Evolutionary conservation across 805 yeast genomes (phyloP), one percentile per base, ranked within the genome.

Genomic region (Nakazawaea pomicola): DNA sequence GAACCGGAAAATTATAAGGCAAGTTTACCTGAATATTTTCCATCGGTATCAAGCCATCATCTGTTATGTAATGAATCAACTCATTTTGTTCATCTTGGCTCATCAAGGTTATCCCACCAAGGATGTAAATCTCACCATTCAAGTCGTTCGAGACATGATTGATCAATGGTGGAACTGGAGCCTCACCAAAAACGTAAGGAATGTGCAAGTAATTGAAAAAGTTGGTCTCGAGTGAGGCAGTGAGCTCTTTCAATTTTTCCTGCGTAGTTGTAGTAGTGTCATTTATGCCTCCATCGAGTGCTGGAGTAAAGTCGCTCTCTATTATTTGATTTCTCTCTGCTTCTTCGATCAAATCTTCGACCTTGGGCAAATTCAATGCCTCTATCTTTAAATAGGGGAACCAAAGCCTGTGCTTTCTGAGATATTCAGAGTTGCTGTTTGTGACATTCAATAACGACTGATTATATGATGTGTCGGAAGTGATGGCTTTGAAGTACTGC

Each of bases 81-180:
- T 32, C 32, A 15, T 44, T 52, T 41, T 61, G 62, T 28, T 57
- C 60, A 1, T 46, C 48, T 3, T 40, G 43, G 4, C 46, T 14
- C 37, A 50, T 40, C 12, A 45, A 34, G 3, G 49, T 41, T n/a
- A 70, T 48, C 0, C 83, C 83, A 19, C 82, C 82, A 19, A 66
- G 46, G 0, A 65, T 46, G 42, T 58, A 69, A 3, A 70, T 56
- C n/a, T 56, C 57, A 15, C 61, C 65, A 17, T 60, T 55, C 39
- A 67, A 42, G 9, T 62, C 64, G n/a, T 64, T 61, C 0, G 72
- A 45, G 4, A 71, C 55, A 46, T 76, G 78, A 47, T 70, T 69
- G 0, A 62, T 51, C 15, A 74, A 48, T 0, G 72, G 56, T 4
- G 78, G 74, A 1, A 70, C 39, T n/a, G 64, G 61, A 5, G 47